These are phyloP conservation scores for Odonthalia washingtoniensis DNA, from an alignment of 31 red algal genomes.

Conservation along the genomic window DNA sequence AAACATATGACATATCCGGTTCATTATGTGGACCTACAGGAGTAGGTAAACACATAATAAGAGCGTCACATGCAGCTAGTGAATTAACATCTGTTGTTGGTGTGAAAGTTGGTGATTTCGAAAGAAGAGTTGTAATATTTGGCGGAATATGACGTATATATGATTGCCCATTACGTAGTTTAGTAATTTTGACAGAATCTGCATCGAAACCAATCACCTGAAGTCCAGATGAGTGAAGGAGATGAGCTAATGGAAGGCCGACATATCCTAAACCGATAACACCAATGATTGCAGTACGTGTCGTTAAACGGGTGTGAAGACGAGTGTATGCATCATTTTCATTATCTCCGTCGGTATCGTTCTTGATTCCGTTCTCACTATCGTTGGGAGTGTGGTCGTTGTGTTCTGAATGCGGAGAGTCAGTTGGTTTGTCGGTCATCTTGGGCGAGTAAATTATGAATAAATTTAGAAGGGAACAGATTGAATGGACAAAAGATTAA, in stretches of 20 bases:
- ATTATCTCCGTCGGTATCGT: no score
- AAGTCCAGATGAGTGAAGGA: slow-evolving; percentile 58
- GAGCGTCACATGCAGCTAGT: slow-evolving; percentile 51
- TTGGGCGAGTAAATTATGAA: no score
- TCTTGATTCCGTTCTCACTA: no score
- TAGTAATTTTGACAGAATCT: slow-evolving; percentile 66
- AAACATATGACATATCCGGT: slow-evolving; percentile 86
- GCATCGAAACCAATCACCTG: slow-evolving; percentile 73
- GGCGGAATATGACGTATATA: slow-evolving; percentile 85
- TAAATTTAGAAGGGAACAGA: no score
- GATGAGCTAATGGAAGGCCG: slow-evolving; percentile 78
- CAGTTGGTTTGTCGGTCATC: no score
- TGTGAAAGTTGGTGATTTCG: slow-evolving; percentile 12
- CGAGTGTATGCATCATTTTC: background rate
- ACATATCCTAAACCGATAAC: slow-evolving; percentile 94
- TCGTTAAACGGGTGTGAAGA: background rate
- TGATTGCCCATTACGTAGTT: slow-evolving; percentile 47
- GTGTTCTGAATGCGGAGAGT: no score
- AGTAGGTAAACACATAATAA: slow-evolving; percentile 84
- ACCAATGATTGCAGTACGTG: slow-evolving; percentile 41
- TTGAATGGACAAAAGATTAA: no score
- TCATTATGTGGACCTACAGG: slow-evolving; percentile 86
- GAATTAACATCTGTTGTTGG: slow-evolving; percentile 46
- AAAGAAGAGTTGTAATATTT: slow-evolving; percentile 2
- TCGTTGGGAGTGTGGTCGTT: no score